Base-by-base conservation (phyloP, 176 grass and related monocot species). In the barley (Hordeum vulgare) region DNA sequence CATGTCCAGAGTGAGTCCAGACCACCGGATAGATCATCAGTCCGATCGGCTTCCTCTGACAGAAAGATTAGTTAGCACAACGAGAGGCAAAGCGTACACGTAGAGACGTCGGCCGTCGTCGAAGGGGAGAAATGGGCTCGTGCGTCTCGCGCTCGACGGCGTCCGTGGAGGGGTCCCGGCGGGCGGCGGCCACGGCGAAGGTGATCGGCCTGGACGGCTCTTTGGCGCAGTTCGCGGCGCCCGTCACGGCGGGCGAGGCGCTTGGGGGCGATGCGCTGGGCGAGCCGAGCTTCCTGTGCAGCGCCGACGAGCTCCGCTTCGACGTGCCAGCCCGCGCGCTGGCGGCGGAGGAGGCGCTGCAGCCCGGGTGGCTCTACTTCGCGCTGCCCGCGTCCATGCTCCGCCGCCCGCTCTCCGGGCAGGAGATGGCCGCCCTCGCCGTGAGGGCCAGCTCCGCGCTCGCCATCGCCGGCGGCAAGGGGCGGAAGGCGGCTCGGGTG, bases 401-500 rank as follows among this genome's bases (percentile, higher is more conserved):
- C 25, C 24, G 33, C 28, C 75, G 57, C 0, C 60, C 72, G 14
- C 76, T 94, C 26, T 84, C 79, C 51, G 91, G 71, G 0, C 29
- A 82, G 44, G 89, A 92, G 35, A 94, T 97, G 91, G 91, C 89
- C 21, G 59, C 82, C 17, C 91, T 97, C 78, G 94, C 87, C 54
- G 58, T 85, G 39, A 91, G 80, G 66, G 91, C 87, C 65, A 83
- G 67, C 83, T 49, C 62, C 20, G 91, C 85, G 34, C 65, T 92
- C 4, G 47, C 39, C 2, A 9, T 13, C 24, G 17, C 82, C 25
- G 6, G 12, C 66, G 17, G 21, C 7, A 45, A 73, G 41, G 20
- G 7, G 54, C 54, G 54, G 54, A 23, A 47, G 23, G 23, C 23
- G 23, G 39, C 69, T 27, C n/a, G 69, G 1, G 69, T 72, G 69